Conservation (phyloP, 495 filamentous ascomycete species). For the Aspergillus mulundensis region DNA sequence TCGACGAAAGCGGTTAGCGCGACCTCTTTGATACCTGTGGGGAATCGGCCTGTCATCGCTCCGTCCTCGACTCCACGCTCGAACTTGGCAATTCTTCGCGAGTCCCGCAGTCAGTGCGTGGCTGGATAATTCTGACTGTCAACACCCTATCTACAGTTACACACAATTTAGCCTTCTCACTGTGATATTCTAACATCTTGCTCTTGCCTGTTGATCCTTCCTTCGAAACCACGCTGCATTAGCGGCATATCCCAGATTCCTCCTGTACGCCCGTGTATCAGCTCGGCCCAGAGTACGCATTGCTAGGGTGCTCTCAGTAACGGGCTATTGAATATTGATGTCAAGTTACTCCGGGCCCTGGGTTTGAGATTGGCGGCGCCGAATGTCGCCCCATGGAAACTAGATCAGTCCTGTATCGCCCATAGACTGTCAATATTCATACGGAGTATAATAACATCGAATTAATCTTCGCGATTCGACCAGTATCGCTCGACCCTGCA, state of each 20-base stretch:
- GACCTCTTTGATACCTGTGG: slow-evolving; percentile 12
- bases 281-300: slow-evolving; percentile 6
- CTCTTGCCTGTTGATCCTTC: slow-evolving; percentile 8
- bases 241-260: slow-evolving; percentile 3
- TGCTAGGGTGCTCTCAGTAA: not conserved
- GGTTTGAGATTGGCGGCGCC: not conserved
- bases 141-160: slow-evolving; percentile 3
- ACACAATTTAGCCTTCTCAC: slow-evolving; percentile 16
- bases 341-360: slow-evolving; percentile 3
- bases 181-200: slow-evolving; percentile 13
- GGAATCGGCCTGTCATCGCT: slow-evolving; percentile 1
- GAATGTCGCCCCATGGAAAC: slow-evolving; percentile 1
- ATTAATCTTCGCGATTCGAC: not conserved
- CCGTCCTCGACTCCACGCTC: not conserved
- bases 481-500: slow-evolving; percentile 3
- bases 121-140: slow-evolving; percentile 5
- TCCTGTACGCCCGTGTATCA: not conserved
- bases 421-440: no score
- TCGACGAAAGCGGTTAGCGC: not conserved
- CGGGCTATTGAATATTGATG: not conserved
- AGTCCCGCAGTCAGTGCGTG: slow-evolving; percentile 14
- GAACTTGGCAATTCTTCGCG: slow-evolving; percentile 11
- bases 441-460: not conserved
- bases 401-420: not conserved
- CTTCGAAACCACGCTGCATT: slow-evolving; percentile 6